Base-by-base conservation (phyloP, 495 filamentous ascomycete genomes). In the Mycothermus thermophilus region DNA sequence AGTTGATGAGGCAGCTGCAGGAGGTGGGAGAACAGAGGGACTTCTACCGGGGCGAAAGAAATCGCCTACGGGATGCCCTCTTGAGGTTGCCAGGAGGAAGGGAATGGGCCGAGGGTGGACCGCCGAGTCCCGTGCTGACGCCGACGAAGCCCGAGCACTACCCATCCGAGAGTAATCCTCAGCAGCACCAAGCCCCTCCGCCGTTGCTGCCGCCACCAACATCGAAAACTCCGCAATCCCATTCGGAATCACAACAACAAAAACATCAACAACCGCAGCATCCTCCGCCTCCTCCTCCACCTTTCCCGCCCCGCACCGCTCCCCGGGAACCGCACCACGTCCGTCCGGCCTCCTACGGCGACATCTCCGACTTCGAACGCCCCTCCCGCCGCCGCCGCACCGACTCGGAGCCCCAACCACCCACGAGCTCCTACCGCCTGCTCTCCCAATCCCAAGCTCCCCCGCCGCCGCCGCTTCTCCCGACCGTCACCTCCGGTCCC, bases 61-160 rank as follows among this genome's bases (percentile, higher is more conserved):
- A 83, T 43, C 75, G 76, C 32, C 74, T 77, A 45, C 69, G 78
- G n/a, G 74, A 82, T 12, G 57, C 75, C 9, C 55, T 75, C 8
- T 51, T 58, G 35, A 64, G 68, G 40, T 68, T 71, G 7, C 62
- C 71, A 1, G 62, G 66, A 12, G 61, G 63, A 35, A 60, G 59
- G 35, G 60, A 71, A 13, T 52, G 62, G 22, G 65, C 59, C 5
- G 62, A 63, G 19, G 58, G 63, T 28, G 62, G 54, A 2, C 65
- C 66, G 21, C 58, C 62, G 17, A 72, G 63, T 38, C 69, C 67
- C 17, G 35, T 43, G 18, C 53, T 50, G 21, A 54, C 51, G 29
- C 48, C 32, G 50, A 32, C 4, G 55, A 42, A 11, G 53, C 51
- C 20, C 59, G 42, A 27, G 35, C 22, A 6, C 11, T 25, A 25